Evolutionary conservation across 345 rosid species (phyloP).

Genomic region (Clarkia xantiana): DNA sequence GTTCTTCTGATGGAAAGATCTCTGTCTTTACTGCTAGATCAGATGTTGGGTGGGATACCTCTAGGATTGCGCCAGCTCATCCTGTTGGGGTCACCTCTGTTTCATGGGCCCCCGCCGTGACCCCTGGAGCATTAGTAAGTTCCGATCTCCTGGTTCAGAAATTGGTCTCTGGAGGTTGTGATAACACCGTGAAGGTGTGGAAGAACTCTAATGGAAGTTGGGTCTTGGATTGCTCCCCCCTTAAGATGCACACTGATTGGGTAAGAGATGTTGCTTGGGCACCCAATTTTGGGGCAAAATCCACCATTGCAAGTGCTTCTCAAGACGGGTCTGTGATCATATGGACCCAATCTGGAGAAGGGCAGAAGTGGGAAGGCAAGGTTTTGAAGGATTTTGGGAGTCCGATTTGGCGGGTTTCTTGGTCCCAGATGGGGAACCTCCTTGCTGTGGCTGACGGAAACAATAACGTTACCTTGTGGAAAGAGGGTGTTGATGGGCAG

Average conservation of each 20-base stretch:
- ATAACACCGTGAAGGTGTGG: slow-evolving; percentile 51
- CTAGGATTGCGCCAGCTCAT: slow-evolving; percentile 49
- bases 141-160: slow-evolving; percentile 35
- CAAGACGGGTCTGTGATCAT: slow-evolving; percentile 51
- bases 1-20: slow-evolving; percentile 56
- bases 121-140: slow-evolving; percentile 41
- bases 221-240: slow-evolving; percentile 52
- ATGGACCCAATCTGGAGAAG: slow-evolving; percentile 45
- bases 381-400: slow-evolving; percentile 46
- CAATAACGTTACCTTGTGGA: slow-evolving; percentile 45
- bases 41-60: slow-evolving; percentile 50
- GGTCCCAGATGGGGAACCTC: slow-evolving; percentile 52
- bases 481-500: slow-evolving; percentile 44
- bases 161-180: slow-evolving; percentile 49
- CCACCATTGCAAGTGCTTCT: slow-evolving; percentile 51
- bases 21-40: slow-evolving; percentile 39
- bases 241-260: slow-evolving; percentile 49
- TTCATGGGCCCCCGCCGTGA: slow-evolving; percentile 56
- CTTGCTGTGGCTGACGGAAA: slow-evolving; percentile 46
- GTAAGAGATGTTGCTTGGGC: slow-evolving; percentile 68
- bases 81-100: slow-evolving; percentile 57
- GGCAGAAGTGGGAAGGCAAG: slow-evolving; percentile 48
- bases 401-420: slow-evolving; percentile 47
- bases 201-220: slow-evolving; percentile 36
- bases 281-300: slow-evolving; percentile 52